Base-by-base conservation (phyloP, 176 grass and related monocot genomes). In the Hordeum vulgare region DNA sequence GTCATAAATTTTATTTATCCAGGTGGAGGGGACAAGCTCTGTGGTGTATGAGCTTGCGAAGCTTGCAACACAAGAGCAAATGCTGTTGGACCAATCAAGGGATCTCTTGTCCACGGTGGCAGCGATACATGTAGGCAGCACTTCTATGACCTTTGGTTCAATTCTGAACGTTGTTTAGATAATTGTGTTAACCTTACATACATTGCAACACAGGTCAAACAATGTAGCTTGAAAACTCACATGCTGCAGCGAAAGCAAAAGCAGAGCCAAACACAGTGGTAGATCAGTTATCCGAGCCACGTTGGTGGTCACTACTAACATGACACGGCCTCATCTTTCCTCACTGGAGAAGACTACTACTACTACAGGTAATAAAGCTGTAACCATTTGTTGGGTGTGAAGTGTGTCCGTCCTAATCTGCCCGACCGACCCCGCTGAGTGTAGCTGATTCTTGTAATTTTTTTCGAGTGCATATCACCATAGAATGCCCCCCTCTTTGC, bases 161-260 rank as follows among this genome's bases (percentile, higher is more conserved):
- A 0, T 81, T 86, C 1, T 53, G 6, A n/a, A 25, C n/a, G 9
- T 80, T 45, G 31, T 78, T 60, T 58, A 41, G 21, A 45, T 60
- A 7, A 59, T 13, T 1, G 9, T 69, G 64, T 34, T 80, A 76
- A 86, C 61, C 57, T 37, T 75, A 18, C 68, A 37, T 6, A 74
- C 8, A 31, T 78, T 83, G 33, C 33, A 77, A 92, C 83, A 66
- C 87, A 99, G 93, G 93, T 96, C 9, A 99, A 92, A 59, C 90
- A 92, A n/a, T 99, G 91, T 83, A 94, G 93, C 80, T 73, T 99
- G 78, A 84, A 94, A 84, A 85, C 93, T 11, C 97, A 99, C 44
- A 82, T 96, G 74, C 69, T 99, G n/a, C 97, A 99, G 87, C 80
- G 85, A 83, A 92, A 77, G 75, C 77, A 87, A 82, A 89, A 82